Base-by-base conservation (phyloP, 2,329 filamentous ascomycete species). In the Microcyclospora tardicrescens region DNA sequence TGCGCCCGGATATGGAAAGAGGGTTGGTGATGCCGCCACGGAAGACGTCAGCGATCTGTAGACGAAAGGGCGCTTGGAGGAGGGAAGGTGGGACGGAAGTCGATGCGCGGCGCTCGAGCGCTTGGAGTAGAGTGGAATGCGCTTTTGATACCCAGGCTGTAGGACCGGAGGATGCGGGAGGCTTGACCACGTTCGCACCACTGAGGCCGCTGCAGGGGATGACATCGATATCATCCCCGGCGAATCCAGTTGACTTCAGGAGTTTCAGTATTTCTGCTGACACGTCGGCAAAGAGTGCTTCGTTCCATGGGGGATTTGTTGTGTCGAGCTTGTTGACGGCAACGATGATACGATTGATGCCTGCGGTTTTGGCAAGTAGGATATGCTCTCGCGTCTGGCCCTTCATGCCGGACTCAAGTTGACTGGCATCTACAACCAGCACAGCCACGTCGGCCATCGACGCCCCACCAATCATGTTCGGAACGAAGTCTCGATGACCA, bases 391-490 rank as follows among this genome's bases (percentile, higher is more conserved):
- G 81, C 0, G 91, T 98, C 58, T 98, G 91, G 0, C 91, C 91
- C 55, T 83, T 89, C 27, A 96, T 67, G 0, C 91, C 93, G 3
- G 85, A 86, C 59, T 98, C 91, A 48, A 96, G 95, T 28, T 87
- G 87, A 28, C 89, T 91, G 4, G 89, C 82, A 58, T 98, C 91
- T 43, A 98, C 84, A 14, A 98, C 91, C 2, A 98, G 68, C 1
- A 98, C 81, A 0, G 87, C 91, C 60, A 96, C 91, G 58, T 98
- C 91, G 9, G 91, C 93, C 61, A 95, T 89, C 42, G 84, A 91
- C 3, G 89, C 86, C 11, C 91, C 91, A 2, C 89, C 89, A 58
- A 98, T 95, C 91, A 98, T 98, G 60, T 95, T 98, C 1, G 91
- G 91, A 14, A 98, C 86, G 56, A 96, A 98, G 58, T 98, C 91